Conservation (phyloP, 257 asterid species). For the Osmanthus fragrans region DNA sequence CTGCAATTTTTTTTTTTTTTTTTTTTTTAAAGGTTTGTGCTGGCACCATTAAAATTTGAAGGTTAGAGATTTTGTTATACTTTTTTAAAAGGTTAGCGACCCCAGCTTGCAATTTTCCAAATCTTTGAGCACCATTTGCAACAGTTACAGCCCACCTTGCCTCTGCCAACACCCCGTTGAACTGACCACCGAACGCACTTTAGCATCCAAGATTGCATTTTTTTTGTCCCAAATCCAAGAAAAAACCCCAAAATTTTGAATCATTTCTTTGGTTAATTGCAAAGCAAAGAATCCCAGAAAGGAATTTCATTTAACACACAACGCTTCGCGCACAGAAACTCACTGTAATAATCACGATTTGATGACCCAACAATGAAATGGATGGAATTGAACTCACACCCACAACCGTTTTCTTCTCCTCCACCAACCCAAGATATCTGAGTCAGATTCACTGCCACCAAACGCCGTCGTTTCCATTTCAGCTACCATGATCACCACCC, state of each 20-base stretch:
- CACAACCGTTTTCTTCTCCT: background rate
- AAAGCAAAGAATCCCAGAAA: background rate
- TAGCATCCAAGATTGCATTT: background rate
- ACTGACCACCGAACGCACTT: background rate
- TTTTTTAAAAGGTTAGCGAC: too few relatives aligned
- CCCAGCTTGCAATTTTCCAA: too few relatives aligned
- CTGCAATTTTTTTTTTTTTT: too few relatives aligned
- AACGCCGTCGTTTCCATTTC: background rate
- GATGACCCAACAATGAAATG: slow-evolving; percentile 2
- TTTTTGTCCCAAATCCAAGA: background rate
- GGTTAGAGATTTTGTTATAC: too few relatives aligned
- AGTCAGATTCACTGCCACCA: slow-evolving; percentile 4
- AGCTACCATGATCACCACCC: background rate
- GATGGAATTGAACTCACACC: background rate
- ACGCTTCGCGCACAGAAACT: background rate
- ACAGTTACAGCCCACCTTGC: background rate
- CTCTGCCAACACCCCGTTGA: background rate
- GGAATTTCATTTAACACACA: background rate
- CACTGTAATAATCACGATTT: background rate
- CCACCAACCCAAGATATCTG: background rate
- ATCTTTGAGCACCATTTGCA: too few relatives aligned
- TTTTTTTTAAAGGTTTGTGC: too few relatives aligned
- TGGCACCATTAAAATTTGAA: too few relatives aligned
- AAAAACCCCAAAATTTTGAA: background rate
- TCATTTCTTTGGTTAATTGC: background rate